phyloP scores from a whole-genome alignment of 768 basidiomycete species.

The Sarcodon aspratus region DNA sequence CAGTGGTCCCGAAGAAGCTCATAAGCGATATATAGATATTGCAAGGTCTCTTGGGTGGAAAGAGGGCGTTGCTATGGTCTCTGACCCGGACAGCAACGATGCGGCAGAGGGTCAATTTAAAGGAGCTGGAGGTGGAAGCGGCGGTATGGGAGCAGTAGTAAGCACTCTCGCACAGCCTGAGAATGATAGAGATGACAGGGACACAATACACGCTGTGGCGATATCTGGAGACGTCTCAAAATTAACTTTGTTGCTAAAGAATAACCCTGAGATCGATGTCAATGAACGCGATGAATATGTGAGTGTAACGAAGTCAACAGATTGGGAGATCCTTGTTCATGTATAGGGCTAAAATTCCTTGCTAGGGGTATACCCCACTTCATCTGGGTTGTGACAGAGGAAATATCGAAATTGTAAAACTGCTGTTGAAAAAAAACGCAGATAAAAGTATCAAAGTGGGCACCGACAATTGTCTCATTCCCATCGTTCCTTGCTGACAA shows the following conservation, averaged over 20 bases:
- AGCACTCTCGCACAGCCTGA: constrained; percentile 37
- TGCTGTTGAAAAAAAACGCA: constrained; percentile 56
- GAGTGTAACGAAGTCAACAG: constrained; percentile 17
- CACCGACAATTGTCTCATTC: constrained; percentile 1
- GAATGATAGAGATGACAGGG: constrained; percentile 20
- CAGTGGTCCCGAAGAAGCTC: constrained; percentile 28
- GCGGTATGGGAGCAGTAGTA: constrained; percentile 36
- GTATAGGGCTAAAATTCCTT: constrained; percentile 1
- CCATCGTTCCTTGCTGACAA: constrained; percentile 2
- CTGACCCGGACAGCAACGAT: neutral
- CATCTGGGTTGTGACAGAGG: constrained; percentile 87
- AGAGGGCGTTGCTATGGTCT: constrained; percentile 17
- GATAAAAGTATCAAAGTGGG: constrained; percentile 52
- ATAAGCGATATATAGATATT: constrained; percentile 56
- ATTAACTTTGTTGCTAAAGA: constrained; percentile 31
- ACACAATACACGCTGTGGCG: constrained; percentile 51
- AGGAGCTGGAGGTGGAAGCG: constrained; percentile 29
- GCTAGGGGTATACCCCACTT: constrained; percentile 78
- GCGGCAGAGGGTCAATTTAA: constrained; percentile 25
- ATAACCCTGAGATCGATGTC: constrained; percentile 32
- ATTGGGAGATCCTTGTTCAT: neutral
- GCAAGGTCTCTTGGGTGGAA: constrained; percentile 64
- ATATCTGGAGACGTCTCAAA: constrained; percentile 40
- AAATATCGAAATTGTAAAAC: constrained; percentile 37
- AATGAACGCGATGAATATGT: constrained; percentile 68